Conservation (phyloP, 2,329 filamentous ascomycete species). For the Biscogniauxia marginata region DNA sequence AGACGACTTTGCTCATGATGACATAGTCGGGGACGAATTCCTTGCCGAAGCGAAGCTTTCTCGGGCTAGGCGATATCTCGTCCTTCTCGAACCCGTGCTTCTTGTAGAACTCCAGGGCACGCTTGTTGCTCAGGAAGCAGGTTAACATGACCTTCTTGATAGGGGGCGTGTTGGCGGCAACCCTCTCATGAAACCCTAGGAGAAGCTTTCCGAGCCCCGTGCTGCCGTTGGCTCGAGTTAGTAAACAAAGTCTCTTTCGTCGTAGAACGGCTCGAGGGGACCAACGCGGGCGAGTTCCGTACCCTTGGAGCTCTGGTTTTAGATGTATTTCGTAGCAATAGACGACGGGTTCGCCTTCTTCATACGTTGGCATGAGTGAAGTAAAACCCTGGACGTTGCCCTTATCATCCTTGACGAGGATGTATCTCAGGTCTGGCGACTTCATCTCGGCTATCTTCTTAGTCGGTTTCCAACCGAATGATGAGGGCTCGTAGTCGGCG, state of each 20-base stretch:
- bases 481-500: slow-evolving; percentile 61
- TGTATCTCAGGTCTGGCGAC: slow-evolving; percentile 64
- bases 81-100: slow-evolving; percentile 58
- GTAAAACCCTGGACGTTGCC: slow-evolving; percentile 51
- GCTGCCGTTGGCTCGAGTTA: slow-evolving; percentile 34
- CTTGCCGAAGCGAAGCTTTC: slow-evolving; percentile 53
- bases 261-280: background rate
- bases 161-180: slow-evolving; percentile 52
- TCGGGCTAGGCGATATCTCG: slow-evolving; percentile 52
- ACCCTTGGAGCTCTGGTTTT: slow-evolving; percentile 53
- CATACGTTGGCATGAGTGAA: slow-evolving; percentile 71
- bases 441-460: slow-evolving; percentile 68
- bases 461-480: slow-evolving; percentile 59
- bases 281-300: slow-evolving; percentile 20
- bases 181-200: slow-evolving; percentile 53
- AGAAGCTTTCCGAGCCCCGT: slow-evolving; percentile 62
- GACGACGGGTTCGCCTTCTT: slow-evolving; percentile 63
- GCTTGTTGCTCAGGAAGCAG: slow-evolving; percentile 62
- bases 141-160: slow-evolving; percentile 72
- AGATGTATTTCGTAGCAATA: slow-evolving; percentile 83
- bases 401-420: slow-evolving; percentile 51
- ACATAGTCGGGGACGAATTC: slow-evolving; percentile 56
- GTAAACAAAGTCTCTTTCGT: background rate
- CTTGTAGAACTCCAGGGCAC: slow-evolving; percentile 60
- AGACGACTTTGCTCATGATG: slow-evolving; percentile 55